Evolutionary conservation across 2,329 filamentous ascomycete species (phyloP).

Genomic region (Epichloe coenophiala): DNA sequence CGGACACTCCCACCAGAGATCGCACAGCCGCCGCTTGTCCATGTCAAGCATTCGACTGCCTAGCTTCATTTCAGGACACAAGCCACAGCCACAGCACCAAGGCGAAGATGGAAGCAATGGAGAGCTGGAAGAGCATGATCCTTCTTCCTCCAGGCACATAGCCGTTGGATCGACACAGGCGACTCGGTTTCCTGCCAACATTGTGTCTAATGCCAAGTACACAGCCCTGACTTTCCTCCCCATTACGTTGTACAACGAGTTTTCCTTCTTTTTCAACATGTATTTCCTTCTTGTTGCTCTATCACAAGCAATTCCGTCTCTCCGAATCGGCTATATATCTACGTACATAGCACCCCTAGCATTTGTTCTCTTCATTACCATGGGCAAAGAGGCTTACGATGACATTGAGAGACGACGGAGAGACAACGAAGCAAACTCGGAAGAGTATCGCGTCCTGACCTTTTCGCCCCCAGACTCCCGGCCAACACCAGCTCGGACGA

Average conservation of each 20-base stretch:
- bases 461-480: conserved; percentile 46
- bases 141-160: conserved; percentile 60
- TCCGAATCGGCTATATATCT: conserved; percentile 86
- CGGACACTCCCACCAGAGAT: conserved; percentile 14
- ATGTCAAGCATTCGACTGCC: conserved; percentile 49
- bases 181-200: conserved; percentile 73
- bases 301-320: conserved; percentile 78
- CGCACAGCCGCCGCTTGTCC: conserved; percentile 16
- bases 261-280: conserved; percentile 99
- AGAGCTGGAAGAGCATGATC: conserved; percentile 43
- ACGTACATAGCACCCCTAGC: conserved; percentile 88
- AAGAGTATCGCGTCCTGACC: conserved; percentile 65
- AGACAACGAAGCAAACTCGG: conserved; percentile 89
- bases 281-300: conserved; percentile 93
- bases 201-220: conserved; percentile 95
- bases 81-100: conserved; percentile 13
- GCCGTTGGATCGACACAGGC: conserved; percentile 62
- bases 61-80: conserved; percentile 43
- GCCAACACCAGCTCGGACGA: conserved; percentile 23
- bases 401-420: conserved; percentile 76
- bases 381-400: conserved; percentile 91
- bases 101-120: conserved; percentile 27
- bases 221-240: conserved; percentile 90
- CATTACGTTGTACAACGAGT: conserved; percentile 92
- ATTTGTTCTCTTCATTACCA: conserved; percentile 82